Evolutionary conservation across 2,329 filamentous ascomycete species (phyloP), one percentile per base, ranked within the genome.

Genomic region (Epichloe gansuensis): DNA sequence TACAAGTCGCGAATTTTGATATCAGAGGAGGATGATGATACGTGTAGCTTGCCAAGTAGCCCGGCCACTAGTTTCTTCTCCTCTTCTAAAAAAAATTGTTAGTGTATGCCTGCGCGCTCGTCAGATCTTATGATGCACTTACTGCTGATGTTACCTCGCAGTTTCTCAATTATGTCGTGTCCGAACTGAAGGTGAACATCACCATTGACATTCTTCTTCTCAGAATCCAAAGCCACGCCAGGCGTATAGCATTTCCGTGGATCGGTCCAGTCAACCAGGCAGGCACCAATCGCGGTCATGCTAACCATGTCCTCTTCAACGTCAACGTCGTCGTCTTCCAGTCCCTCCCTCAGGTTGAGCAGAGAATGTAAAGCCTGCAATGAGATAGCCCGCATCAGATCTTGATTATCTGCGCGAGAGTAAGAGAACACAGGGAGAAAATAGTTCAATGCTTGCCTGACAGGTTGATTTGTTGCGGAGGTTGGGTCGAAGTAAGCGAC

Each of bases 361-460:
- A 95, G 77, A 12, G 84, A 80, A 56, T 89, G 84, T 9, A 97
- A 71, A 0, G 89, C 81, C 27, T 85, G 79, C 2, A 91, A 77
- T 0, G 85, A 80, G 21, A 96, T 78, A 17, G 74, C 71, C 6
- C 82, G 80, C 85, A 97, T 89, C 36, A 89, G 76, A 31, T 85
- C 78, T 56, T 93, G 89, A 61, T 96, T 95, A 56, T 87, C 85
- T 4, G 82, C 68, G 3, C 87, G 79, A 7, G 86, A 90, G 67
- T 91, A 95, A 66, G 88, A 93, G 71, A 94, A 97, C 0, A 96
- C 90, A 0, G 91, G 91, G 38, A 97, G 73, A 75, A 96, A 96
- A 68, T 97, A 97, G 58, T 87, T 89, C 51, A 97, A 74, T 0
- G 87, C 85, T 67, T 97, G 91, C 23, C 89, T 77, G 6, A 96